Evolutionary conservation across 1,139 yeast genomes (phyloP).

Genomic region (Blastobotrys arbuscula): DNA sequence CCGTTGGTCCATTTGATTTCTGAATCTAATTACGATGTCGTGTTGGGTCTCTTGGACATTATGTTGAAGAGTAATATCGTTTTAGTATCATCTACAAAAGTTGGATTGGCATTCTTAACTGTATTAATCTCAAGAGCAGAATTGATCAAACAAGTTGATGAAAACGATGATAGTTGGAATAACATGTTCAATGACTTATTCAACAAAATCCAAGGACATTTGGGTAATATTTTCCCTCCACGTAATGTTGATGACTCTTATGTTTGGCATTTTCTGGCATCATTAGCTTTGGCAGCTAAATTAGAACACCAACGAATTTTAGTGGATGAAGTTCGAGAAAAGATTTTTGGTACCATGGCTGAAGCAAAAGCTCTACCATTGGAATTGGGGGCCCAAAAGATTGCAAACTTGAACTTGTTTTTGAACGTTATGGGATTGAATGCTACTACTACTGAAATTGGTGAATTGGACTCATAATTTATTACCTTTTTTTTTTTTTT

Average conservation of each 20-base stretch:
- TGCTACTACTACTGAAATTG: slow-evolving; percentile 52
- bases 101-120: slow-evolving; percentile 82
- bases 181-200: slow-evolving; percentile 78
- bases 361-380: slow-evolving; percentile 64
- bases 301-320: slow-evolving; percentile 89
- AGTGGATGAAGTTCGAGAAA: slow-evolving; percentile 91
- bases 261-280: slow-evolving; percentile 96
- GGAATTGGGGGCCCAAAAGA: slow-evolving; percentile 53
- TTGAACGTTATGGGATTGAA: slow-evolving; percentile 95
- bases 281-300: slow-evolving; percentile 87
- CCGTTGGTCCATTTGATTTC: slow-evolving; percentile 80
- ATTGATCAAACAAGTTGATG: slow-evolving; percentile 74
- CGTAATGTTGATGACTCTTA: slow-evolving; percentile 67
- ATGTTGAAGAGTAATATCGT: slow-evolving; percentile 59
- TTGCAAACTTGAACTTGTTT: slow-evolving; percentile 82
- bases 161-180: slow-evolving; percentile 61
- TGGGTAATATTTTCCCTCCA: slow-evolving; percentile 80
- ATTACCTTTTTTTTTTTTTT: slow-evolving; percentile 1
- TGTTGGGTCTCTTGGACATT: slow-evolving; percentile 72
- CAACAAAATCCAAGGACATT: slow-evolving; percentile 70
- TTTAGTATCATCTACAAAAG: slow-evolving; percentile 70
- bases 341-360: slow-evolving; percentile 83
- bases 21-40: slow-evolving; percentile 75
- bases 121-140: slow-evolving; percentile 90
- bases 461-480: slow-evolving; percentile 25